Base-by-base conservation (phyloP, 345 rosid genomes). In the Turnera subulata region DNA sequence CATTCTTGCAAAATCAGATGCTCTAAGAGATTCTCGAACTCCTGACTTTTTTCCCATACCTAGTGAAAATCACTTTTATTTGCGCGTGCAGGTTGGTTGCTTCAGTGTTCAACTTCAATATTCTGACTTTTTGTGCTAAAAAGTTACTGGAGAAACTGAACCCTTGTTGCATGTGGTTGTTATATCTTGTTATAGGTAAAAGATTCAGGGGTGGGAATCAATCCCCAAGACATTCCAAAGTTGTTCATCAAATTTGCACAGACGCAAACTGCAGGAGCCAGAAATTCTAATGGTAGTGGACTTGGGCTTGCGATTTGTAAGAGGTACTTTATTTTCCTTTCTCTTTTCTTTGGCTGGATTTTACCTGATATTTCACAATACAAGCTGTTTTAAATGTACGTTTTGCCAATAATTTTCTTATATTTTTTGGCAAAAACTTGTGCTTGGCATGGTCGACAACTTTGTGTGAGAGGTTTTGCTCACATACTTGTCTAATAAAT, bases 261-360 rank as follows among this genome's bases (percentile, higher is more conserved):
- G 65, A 76, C 76, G 58, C 97, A 88, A 62, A 67, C 95, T 60
- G 57, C 67, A 50, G 81, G 80, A 9, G 64, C 84, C 46, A 76
- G 77, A 79, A 88, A 78, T 71, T 75, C 93, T 4, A 76, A 78
- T 66, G 97, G 99, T 70, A 88, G 86, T 70, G 97, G 97, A 60
- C 95, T 94, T 59, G 99, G 99, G 46, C 96, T 88, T 56, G 99
- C 97, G 53, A 94, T 94, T 73, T 94, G 92, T 80, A 90, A 88
- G 73, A 88, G 99, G 99, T 90, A 73, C 40, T 63, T 52, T 38
- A 14, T 46, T 4, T 33, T 46, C 37, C 13, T 13, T n/a, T n/a
- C 16, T 23, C 21, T 17, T 22, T 44, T 17, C 39, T n/a, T 19
- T 15, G 8, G 8, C 42, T 20, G 6, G 15, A 21, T 46, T 44